These are phyloP conservation scores for Tagetes erecta DNA, from an alignment of 129 eudicot genomes.

Conservation along the genomic window DNA sequence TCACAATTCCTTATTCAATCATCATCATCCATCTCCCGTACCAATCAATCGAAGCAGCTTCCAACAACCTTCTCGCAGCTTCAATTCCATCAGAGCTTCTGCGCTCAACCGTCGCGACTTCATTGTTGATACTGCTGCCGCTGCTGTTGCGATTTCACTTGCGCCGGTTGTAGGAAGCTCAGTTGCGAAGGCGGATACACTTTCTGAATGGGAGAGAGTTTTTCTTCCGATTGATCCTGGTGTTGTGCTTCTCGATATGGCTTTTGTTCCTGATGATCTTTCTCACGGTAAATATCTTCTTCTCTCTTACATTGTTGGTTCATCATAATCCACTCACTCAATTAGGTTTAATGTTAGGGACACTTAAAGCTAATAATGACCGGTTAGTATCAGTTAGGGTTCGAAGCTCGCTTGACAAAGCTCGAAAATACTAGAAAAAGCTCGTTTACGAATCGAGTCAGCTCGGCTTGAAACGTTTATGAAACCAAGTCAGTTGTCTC, in stretches of 20 bases:
- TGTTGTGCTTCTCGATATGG: conserved; percentile 93
- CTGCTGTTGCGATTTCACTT: conserved; percentile 54
- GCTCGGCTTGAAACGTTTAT: no score
- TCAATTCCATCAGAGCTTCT: conserved; percentile 41
- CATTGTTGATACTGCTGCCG: conserved; percentile 52
- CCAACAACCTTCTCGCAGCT: neutral
- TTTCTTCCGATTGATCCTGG: conserved; percentile 95
- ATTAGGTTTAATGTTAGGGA: no score
- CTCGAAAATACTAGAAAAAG: no score
- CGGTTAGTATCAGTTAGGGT: no score
- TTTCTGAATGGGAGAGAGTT: conserved; percentile 95
- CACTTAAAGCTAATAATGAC: no score
- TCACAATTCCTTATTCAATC: conserved; percentile 39
- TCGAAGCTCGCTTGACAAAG: no score
- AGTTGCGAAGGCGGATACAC: conserved; percentile 46
- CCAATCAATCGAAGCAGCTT: neutral
- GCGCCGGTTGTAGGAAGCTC: conserved; percentile 36
- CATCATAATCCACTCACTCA: no score
- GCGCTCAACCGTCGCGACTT: conserved; percentile 52
- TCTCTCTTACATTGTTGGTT: no score
- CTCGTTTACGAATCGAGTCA: no score
- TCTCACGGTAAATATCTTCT: conserved; percentile 51
- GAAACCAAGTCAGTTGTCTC: no score
- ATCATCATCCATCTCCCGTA: conserved; percentile 28
- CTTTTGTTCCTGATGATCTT: conserved; percentile 92